Base-by-base conservation (phyloP, 75 land plant species). In the Pinus taeda region DNA sequence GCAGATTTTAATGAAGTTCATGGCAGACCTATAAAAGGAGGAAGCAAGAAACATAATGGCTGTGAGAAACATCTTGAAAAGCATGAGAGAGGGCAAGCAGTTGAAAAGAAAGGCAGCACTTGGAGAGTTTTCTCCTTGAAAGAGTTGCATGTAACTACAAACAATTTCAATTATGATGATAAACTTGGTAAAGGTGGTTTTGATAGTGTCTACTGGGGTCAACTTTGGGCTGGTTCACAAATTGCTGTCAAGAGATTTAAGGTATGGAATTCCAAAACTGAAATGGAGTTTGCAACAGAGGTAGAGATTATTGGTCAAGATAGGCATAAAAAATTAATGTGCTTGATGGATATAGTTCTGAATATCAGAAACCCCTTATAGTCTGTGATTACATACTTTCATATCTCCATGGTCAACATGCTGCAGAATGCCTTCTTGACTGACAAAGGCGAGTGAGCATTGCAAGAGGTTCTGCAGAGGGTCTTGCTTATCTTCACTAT, bases 141-240 rank as follows among this genome's bases (percentile, higher is more conserved):
- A 73, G 93, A 92, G 76, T 63, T 92, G 66, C 93, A 92, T 65
- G 72, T 87, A 3, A 92, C 93, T 13, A 92, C 93, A 18, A 89
- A 92, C 63, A 90, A 85, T 71, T 92, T 92, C 81, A 92, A 90
- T 60, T 90, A 92, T 57, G 93, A 92, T 64, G 90, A 92, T 78
- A 92, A 87, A 74, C 85, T 90, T 22, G 92, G 89, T n/a, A 90
- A 92, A 87, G 93, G 93, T 1, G 88, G 85, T 8, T 91, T 91
- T 80, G 93, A 91, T 3, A 88, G 91, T 81, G 88, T 91, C n/a
- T 91, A 91, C 62, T 91, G 91, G 93, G 93, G 93, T 6, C 88
- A 91, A 77, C 81, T 86, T 15, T 84, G 91, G 88, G 90, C 86
- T 79, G 88, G 93, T 15, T 84, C 84, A 18, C 91, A 83, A 88